Evolutionary conservation across 2,329 filamentous ascomycete genomes (phyloP), one percentile per base, ranked within the genome.

Genomic region (Fusarium secorum): DNA sequence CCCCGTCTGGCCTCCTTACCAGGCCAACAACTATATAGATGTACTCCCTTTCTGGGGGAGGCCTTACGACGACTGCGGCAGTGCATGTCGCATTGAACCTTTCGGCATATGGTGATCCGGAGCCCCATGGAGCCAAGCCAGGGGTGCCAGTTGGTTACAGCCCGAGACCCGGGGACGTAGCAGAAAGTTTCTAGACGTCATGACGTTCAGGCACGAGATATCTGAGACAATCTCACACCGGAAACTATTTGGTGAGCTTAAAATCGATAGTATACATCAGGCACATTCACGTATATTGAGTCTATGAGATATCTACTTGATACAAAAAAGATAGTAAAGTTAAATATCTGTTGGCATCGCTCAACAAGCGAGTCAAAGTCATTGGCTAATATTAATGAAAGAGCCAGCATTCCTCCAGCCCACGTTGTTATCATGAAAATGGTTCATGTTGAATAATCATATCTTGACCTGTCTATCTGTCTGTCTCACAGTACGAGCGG

Each of bases 51-150:
- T 55, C 26, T 44, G 39, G 51, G 48, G 61, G 69, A 52, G 61
- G 60, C 42, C 52, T 58, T 39, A 41, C 53, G 41, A 57, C n/a
- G 33, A 64, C 55, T 56, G 64, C 54, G 46, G 41, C 46, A 68
- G 38, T 56, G 53, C 48, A 64, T 73, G 70, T 68, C 67, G 68
- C 66, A 49, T 74, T 66, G 61, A 64, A 46, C 28, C 49, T 54
- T 45, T 65, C 64, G 67, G 73, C 62, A 66, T 59, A 64, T 63
- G 56, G 49, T 59, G 67, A 66, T 61, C 74, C 74, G 74, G 72
- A 72, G 68, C 63, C 63, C 53, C 64, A 59, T 57, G 54, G 36
- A 58, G 54, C 55, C 49, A 65, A 44, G 36, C 53, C 55, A 73
- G 72, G 74, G 71, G 54, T 52, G 46, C 51, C 57, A 73, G 61